phyloP scores from a whole-genome alignment of 2,329 filamentous ascomycete species.

The Aureobasidium sp. region DNA sequence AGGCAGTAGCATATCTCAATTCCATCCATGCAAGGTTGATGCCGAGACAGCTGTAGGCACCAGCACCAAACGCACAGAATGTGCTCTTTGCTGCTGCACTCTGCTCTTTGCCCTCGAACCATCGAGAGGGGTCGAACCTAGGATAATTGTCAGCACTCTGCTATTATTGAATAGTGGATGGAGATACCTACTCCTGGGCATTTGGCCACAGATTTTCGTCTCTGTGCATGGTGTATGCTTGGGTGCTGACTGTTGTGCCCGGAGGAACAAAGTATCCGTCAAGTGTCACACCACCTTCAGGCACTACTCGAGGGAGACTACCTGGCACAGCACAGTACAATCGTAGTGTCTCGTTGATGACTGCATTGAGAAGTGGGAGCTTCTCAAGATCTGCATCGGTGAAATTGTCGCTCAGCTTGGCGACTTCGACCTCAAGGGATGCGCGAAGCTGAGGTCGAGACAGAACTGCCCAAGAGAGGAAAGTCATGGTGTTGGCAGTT shows the following conservation, averaged over 20 bases:
- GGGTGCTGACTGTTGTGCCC: constrained; percentile 29
- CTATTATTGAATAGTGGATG: not conserved
- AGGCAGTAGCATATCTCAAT: constrained; percentile 41
- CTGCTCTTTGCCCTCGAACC: constrained; percentile 20
- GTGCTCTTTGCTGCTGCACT: constrained; percentile 37
- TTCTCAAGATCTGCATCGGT: constrained; percentile 22
- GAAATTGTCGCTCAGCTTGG: constrained; percentile 10
- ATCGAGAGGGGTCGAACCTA: constrained; percentile 28
- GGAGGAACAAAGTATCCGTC: constrained; percentile 29
- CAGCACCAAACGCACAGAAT: constrained; percentile 62
- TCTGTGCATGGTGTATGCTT: constrained; percentile 32
- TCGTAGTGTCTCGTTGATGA: constrained; percentile 32
- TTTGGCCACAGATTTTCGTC: constrained; percentile 20
- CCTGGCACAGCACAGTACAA: constrained; percentile 29
- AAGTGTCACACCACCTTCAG: constrained; percentile 25
- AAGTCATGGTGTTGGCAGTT: constrained; percentile 17
- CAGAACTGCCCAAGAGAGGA: constrained; percentile 14
- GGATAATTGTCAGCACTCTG: not conserved
- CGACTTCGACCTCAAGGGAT: constrained; percentile 16
- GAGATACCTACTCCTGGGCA: constrained; percentile 14
- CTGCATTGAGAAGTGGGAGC: constrained; percentile 26
- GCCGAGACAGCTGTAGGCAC: constrained; percentile 60
- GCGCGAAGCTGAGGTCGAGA: constrained; percentile 11
- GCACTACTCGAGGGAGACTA: constrained; percentile 28
- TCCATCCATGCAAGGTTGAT: constrained; percentile 58